Base-by-base conservation (phyloP, 208 protist species). In the Kentomonas sorsogonicus region DNA sequence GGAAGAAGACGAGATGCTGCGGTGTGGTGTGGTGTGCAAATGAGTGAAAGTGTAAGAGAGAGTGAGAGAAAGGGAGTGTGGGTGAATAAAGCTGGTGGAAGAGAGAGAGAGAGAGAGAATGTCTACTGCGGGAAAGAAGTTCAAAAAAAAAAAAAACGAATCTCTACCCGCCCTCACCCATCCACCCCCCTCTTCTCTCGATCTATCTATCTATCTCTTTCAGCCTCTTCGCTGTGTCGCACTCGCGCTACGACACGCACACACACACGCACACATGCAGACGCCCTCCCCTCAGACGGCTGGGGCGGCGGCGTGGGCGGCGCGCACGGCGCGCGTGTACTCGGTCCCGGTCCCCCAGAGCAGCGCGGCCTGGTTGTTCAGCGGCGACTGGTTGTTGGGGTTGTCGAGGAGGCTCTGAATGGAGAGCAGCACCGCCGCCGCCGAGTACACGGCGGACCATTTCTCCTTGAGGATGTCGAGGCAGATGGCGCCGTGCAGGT, bases 401-500 rank as follows among this genome's bases (percentile, higher is more conserved):
- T 98, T 92, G 55, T 87, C 91, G 0, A 99, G 79, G 1, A 99
- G 81, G 33, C 69, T 89, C 64, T 98, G 97, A 51, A 99, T 97
- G 18, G 96, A 98, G 0, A 99, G 67, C 29, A 99, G 77, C 38
- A 99, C 83, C 1, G 94, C 88, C 48, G 71, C 73, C 13, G 96
- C 92, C 38, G 96, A 96, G 77, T 98, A 98, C 13, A 96, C 86
- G 7, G 97, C 91, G 11, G 89, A 96, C 96, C 97, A 99, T 47
- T 97, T 97, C 40, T 98, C 96, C 77, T 98, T 98, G 18, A 99
- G 77, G 51, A 98, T 98, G 72, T 98, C 96, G n/a, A 98, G 74
- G 71, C 96, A 98, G 54, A 98, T 98, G 53, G 81, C 83, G 22
- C 96, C 96, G 53, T 86, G 83, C 27, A 79, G 61, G 55, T 97